phyloP scores from a whole-genome alignment of 2,329 filamentous ascomycete genomes.

The Aplosporella prunicola region DNA sequence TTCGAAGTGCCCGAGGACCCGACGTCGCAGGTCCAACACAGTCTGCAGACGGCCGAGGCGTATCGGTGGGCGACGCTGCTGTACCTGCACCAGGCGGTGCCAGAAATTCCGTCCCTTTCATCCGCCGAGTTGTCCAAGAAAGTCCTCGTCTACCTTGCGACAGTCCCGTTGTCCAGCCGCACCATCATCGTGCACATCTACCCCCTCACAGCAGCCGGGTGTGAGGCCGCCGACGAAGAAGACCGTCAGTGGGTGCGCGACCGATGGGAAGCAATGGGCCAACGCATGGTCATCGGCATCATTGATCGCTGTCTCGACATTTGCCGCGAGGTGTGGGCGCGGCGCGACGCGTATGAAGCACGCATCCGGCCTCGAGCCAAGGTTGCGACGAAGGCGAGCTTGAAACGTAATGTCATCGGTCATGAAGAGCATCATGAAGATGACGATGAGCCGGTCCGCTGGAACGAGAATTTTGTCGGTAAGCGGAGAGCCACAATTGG shows the following conservation, averaged over 20 bases:
- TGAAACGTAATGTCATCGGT: constrained; percentile 3
- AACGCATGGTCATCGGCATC: constrained; percentile 56
- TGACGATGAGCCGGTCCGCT: constrained; percentile 16
- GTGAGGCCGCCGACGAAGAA: constrained; percentile 50
- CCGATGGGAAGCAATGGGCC: constrained; percentile 52
- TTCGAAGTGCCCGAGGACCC: constrained; percentile 57
- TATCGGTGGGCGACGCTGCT: constrained; percentile 59
- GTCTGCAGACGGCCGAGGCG: constrained; percentile 56
- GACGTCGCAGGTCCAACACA: constrained; percentile 51
- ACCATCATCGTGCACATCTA: constrained; percentile 62
- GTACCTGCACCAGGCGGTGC: constrained; percentile 59
- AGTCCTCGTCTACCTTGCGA: constrained; percentile 52
- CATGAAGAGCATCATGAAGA: constrained; percentile 3
- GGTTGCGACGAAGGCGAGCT: constrained; percentile 9
- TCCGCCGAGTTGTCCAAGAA: constrained; percentile 52
- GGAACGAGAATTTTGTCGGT: constrained; percentile 14
- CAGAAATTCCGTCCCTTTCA: constrained; percentile 53
- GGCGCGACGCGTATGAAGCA: constrained; percentile 46
- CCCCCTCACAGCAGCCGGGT: constrained; percentile 57
- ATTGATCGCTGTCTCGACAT: constrained; percentile 57
- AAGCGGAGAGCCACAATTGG: constrained; percentile 20
- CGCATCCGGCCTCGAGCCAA: constrained; percentile 17
- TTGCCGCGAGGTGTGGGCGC: constrained; percentile 56
- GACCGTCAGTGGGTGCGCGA: constrained; percentile 55
- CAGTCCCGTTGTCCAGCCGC: constrained; percentile 52